These are phyloP conservation scores for Eucalyptus caleyi DNA, from an alignment of 345 rosid species.

Conservation along the genomic window DNA sequence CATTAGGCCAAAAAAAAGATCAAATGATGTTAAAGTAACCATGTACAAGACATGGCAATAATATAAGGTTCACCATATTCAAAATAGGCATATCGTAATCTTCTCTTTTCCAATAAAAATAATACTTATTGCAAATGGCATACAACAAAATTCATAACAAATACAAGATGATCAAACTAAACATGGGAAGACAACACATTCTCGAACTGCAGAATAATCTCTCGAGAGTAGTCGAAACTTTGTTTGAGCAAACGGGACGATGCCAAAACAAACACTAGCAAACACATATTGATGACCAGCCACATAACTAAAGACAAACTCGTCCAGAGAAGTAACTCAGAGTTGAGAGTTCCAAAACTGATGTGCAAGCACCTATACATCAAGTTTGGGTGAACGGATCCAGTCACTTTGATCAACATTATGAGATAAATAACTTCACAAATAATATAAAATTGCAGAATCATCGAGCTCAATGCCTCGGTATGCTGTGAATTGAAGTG, in stretches of 20 bases:
- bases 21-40: not conserved
- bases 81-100: too few relatives aligned
- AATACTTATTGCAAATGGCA: too few relatives aligned
- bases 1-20: not conserved
- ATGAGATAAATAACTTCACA: too few relatives aligned
- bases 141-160: too few relatives aligned
- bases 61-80: not conserved
- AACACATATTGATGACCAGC: not conserved
- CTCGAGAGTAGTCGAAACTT: too few relatives aligned
- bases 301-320: not conserved
- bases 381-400: accelerated
- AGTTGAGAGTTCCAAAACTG: too few relatives aligned
- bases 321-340: not conserved
- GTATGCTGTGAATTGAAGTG: too few relatives aligned
- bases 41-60: not conserved
- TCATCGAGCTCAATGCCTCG: accelerated
- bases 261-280: not conserved
- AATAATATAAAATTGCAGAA: not conserved
- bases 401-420: accelerated
- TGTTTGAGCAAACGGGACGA: accelerated
- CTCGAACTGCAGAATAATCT: too few relatives aligned
- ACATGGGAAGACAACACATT: too few relatives aligned
- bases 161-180: too few relatives aligned
- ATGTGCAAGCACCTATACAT: too few relatives aligned
- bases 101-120: not conserved